Base-by-base conservation (phyloP, 108 stramenopile species). In the Mediolabrus comicus region DNA sequence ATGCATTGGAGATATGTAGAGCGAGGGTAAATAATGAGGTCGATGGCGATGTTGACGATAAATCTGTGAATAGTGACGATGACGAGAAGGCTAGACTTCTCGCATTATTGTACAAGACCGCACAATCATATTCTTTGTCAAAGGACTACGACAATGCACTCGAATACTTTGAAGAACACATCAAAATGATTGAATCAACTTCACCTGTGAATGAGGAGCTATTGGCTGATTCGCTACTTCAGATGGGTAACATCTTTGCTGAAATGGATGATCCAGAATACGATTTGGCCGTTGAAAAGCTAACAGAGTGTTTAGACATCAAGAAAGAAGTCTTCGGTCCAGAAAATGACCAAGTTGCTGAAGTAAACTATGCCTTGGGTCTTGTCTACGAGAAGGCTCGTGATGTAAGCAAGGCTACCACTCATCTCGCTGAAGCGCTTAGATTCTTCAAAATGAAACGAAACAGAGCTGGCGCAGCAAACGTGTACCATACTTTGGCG, bases 311-410 rank as follows among this genome's bases (percentile, higher is more conserved):
- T 25, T 30, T 79, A 8, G 62, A 59, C 13, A 41, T 80, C 5
- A 69, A 72, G 17, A 75, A 70, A 25, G 69, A 56, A 17, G 14
- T 65, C n/a, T 66, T 65, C 22, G 82, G 82, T 31, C 24, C 61
- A 13, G 52, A 79, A 41, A 61, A 70, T 36, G 82, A 80, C 11
- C 52, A 69, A 52, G 82, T 83, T 24, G 82, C 82, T 10, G 36
- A 54, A 14, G 79, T 80, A 3, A 25, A 71, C 16, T 54, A 68
- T 36, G 53, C 34, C 24, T 59, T 83, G 28, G 73, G 69, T 6
- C 59, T 52, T 35, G 59, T 79, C 36, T 71, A 80, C 36, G 74
- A 80, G 53, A 71, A 79, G n/a, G 53, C 52, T 19, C 74, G 36
- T 33, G 22, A 64, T 38, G 56, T 57, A 19, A 51, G 49, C 14